Conservation (phyloP, 75 land plant genomes). For the Selaginella moellendorffii region DNA sequence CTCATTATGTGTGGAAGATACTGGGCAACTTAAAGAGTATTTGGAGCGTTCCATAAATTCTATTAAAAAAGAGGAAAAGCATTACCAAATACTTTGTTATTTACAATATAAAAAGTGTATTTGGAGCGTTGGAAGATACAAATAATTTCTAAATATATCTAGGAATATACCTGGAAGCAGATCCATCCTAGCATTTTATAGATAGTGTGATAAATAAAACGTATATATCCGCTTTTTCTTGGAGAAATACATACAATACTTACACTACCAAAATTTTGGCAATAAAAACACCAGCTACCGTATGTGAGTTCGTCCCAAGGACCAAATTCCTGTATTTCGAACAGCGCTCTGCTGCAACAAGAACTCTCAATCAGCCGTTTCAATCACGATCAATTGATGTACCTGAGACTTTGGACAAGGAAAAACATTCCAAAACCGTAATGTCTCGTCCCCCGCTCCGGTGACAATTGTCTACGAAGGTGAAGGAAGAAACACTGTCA, state of each 20-base stretch:
- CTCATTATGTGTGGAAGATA: no score
- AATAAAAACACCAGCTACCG: constrained; percentile 14
- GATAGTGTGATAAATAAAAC: no score
- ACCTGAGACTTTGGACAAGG: constrained; percentile 75
- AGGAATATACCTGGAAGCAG: no score
- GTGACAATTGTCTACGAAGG: constrained; percentile 57
- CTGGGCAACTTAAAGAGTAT: no score
- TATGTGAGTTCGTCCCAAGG: constrained; percentile 43
- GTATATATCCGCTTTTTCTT: no score
- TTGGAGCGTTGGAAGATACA: no score
- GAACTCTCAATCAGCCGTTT: background rate
- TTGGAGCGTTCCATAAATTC: no score
- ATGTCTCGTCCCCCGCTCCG: constrained; percentile 75
- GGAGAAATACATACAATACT: background rate
- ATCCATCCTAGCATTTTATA: no score
- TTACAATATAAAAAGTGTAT: no score
- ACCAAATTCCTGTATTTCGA: constrained; percentile 38
- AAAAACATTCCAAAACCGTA: constrained; percentile 74
- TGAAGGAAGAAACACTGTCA: background rate
- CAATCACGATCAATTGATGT: background rate
- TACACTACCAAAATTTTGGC: background rate
- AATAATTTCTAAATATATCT: no score
- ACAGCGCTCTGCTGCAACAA: constrained; percentile 30
- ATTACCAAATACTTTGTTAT: no score
- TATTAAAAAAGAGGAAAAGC: no score